Evolutionary conservation across 805 yeast species (phyloP).

Genomic region (Ogataea siamensis): DNA sequence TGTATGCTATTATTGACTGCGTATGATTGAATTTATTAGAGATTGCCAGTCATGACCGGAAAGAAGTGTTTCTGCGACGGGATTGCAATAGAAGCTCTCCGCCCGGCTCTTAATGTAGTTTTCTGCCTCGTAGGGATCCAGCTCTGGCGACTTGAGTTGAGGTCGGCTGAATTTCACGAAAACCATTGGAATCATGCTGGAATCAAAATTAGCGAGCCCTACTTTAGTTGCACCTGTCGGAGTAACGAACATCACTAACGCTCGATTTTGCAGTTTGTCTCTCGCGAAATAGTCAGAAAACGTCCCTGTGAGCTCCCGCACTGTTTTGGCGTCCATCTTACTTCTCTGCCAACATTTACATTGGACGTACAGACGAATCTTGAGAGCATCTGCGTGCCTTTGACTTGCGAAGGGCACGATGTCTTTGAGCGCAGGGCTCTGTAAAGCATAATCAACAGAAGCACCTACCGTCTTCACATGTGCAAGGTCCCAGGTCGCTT

Average conservation of each 20-base stretch:
- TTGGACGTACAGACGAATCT: conserved; percentile 48
- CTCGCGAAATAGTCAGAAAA: conserved; percentile 33
- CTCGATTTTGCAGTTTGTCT: conserved; percentile 6
- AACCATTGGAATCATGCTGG: conserved; percentile 45
- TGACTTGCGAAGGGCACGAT: conserved; percentile 18
- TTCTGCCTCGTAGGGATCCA: conserved; percentile 32
- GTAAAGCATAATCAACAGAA: too few relatives aligned
- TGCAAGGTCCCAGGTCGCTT: conserved; percentile 47
- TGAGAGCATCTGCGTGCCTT: conserved; percentile 21
- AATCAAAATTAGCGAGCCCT: conserved; percentile 45
- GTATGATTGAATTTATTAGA: conserved; percentile 16
- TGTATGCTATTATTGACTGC: conserved; percentile 13
- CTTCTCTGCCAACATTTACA: conserved; percentile 48
- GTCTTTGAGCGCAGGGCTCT: not conserved
- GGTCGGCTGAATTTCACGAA: conserved; percentile 41
- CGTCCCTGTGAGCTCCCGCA: conserved; percentile 56
- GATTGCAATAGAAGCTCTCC: conserved; percentile 38
- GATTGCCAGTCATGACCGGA: conserved; percentile 36
- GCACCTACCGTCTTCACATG: not conserved
- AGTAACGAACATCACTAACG: conserved; percentile 43
- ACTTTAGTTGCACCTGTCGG: conserved; percentile 48
- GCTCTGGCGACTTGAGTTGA: conserved; percentile 16
- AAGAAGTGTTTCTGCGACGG: conserved; percentile 35
- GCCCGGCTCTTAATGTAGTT: conserved; percentile 42
- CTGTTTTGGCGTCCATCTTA: conserved; percentile 43